Evolutionary conservation across 345 rosid species (phyloP).

Genomic region (Euclidium syriacum): DNA sequence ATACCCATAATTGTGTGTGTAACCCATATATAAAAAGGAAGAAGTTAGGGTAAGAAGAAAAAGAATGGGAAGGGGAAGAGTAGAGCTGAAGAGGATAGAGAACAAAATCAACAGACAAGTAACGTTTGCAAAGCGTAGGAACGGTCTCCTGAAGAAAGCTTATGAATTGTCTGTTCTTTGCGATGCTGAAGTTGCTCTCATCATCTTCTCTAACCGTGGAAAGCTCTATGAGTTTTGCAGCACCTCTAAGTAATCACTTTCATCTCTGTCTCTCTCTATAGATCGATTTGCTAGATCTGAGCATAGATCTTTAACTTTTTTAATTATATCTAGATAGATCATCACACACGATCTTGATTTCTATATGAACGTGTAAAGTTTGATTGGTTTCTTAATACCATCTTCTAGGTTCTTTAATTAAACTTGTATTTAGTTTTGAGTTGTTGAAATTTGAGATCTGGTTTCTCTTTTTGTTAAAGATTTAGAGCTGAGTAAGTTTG

Average conservation of each 20-base stretch:
- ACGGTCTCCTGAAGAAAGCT: conserved; percentile 94
- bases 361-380: background rate
- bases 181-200: conserved; percentile 96
- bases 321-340: background rate
- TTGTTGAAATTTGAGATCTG: conserved; percentile 12
- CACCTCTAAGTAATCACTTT: conserved; percentile 51
- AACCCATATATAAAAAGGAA: conserved; percentile 10
- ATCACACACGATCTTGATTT: conserved; percentile 17
- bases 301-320: conserved; percentile 1
- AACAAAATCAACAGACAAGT: conserved; percentile 99
- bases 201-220: conserved; percentile 93
- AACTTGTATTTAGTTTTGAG: background rate
- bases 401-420: background rate
- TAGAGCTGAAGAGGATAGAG: conserved; percentile 98
- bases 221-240: conserved; percentile 97
- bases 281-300: conserved; percentile 16
- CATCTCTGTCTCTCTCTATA: background rate
- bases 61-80: conserved; percentile 94
- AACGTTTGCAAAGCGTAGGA: conserved; percentile 93
- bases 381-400: background rate
- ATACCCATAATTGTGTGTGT: conserved; percentile 20
- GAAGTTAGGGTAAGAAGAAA: background rate
- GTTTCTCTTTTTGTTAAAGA: background rate
- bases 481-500: background rate
- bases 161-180: conserved; percentile 91